Evolutionary conservation across 208 protist species (phyloP).

Genomic region (Leishmania tropica): DNA sequence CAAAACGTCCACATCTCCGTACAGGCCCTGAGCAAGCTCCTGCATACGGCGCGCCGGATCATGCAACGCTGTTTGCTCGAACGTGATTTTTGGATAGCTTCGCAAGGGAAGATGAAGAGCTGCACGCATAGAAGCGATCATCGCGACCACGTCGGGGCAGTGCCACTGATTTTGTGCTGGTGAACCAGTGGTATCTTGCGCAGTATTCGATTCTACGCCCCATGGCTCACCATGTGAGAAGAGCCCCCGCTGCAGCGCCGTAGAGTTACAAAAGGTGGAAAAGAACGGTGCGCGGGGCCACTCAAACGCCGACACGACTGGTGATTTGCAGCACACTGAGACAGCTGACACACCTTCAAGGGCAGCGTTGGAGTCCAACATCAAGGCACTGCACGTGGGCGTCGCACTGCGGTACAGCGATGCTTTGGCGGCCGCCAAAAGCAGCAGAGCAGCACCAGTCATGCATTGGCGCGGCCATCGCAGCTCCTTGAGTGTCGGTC

Average conservation of each 20-base stretch:
- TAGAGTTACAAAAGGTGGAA: background rate
- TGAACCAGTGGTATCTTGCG: background rate
- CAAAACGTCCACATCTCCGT: constrained; percentile 62
- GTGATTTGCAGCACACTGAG: background rate
- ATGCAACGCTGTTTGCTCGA: constrained; percentile 62
- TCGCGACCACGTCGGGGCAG: constrained; percentile 50
- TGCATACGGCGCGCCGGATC: constrained; percentile 41
- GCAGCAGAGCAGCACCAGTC: constrained; percentile 1
- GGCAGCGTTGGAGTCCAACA: background rate
- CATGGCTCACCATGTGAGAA: background rate
- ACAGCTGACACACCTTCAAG: background rate
- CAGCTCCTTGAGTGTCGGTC: background rate
- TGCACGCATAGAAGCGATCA: constrained; percentile 51
- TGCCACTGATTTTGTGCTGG: constrained; percentile 23
- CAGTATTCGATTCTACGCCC: background rate
- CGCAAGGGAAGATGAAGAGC: constrained; percentile 30
- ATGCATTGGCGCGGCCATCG: constrained; percentile 1
- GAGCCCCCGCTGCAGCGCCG: background rate
- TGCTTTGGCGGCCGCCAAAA: background rate
- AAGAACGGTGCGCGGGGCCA: background rate
- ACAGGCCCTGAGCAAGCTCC: constrained; percentile 34
- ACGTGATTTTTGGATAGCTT: constrained; percentile 54
- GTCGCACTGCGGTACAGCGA: background rate
- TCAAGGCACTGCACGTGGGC: background rate
- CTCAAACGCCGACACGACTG: background rate